phyloP scores from a whole-genome alignment of 2,329 filamentous ascomycete species.

The Cladorrhinum sp. region DNA sequence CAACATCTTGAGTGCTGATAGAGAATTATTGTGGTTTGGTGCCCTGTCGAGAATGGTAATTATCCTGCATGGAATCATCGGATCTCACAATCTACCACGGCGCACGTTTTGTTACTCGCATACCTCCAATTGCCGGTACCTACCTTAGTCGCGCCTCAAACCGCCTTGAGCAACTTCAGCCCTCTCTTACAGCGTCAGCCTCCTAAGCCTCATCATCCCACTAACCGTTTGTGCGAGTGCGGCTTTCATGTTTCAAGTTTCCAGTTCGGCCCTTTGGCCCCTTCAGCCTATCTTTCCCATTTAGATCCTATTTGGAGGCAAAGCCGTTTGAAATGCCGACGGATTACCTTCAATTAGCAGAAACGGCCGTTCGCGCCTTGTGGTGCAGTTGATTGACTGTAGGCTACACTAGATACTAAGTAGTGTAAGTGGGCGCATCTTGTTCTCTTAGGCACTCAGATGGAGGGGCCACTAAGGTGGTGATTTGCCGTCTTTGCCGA shows the following conservation, averaged over 20 bases:
- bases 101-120: neutral
- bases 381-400: too few species aligned
- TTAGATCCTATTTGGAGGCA: neutral
- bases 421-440: too few species aligned
- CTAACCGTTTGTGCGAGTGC: neutral
- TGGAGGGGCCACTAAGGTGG: too few species aligned
- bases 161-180: neutral
- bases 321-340: neutral
- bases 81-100: neutral
- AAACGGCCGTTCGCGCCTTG: too few species aligned
- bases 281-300: neutral
- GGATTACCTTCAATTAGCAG: neutral
- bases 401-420: too few species aligned
- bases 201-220: neutral
- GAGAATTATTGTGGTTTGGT: too few species aligned
- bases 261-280: neutral
- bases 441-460: too few species aligned
- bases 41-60: neutral
- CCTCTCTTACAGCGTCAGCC: neutral
- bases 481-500: neutral
- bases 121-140: neutral
- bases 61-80: too few species aligned
- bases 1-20: too few species aligned
- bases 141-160: neutral
- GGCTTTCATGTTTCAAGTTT: neutral